Evolutionary conservation across 1,139 yeast genomes (phyloP).

Genomic region (Pichia sp.): DNA sequence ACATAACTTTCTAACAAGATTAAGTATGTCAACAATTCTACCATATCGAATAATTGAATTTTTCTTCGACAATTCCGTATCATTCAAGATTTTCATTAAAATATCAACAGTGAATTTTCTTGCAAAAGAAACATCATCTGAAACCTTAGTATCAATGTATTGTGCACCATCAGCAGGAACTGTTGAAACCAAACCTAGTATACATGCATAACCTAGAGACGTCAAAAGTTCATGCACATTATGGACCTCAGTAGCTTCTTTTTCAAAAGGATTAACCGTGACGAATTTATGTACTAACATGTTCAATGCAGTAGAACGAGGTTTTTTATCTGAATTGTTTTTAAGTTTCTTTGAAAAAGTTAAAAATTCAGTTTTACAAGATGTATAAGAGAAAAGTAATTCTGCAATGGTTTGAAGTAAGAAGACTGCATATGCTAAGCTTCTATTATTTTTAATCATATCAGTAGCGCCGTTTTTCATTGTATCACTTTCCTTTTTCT

Average conservation of each 20-base stretch:
- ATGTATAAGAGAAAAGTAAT: slow-evolving; percentile 69
- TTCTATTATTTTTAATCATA: slow-evolving; percentile 31
- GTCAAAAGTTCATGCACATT: slow-evolving; percentile 44
- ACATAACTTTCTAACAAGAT: slow-evolving; percentile 40
- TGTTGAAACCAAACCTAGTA: slow-evolving; percentile 59
- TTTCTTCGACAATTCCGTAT: slow-evolving; percentile 34
- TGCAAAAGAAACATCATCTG: slow-evolving; percentile 66
- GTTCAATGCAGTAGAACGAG: slow-evolving; percentile 72
- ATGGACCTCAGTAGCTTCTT: slow-evolving; percentile 30
- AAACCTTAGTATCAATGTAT: slow-evolving; percentile 37
- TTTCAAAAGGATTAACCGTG: slow-evolving; percentile 42
- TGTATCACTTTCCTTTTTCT: slow-evolving; percentile 17
- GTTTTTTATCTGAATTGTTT: slow-evolving; percentile 39
- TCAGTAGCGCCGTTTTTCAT: slow-evolving; percentile 19
- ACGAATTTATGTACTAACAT: slow-evolving; percentile 70
- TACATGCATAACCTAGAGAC: slow-evolving; percentile 44
- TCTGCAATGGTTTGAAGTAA: slow-evolving; percentile 66
- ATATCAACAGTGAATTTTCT: slow-evolving; percentile 71
- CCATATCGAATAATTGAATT: slow-evolving; percentile 42
- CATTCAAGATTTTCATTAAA: slow-evolving; percentile 56
- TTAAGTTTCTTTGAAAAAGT: slow-evolving; percentile 60
- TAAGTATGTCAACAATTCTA: slow-evolving; percentile 52
- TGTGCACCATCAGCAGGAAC: slow-evolving; percentile 32
- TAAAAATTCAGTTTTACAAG: slow-evolving; percentile 75
- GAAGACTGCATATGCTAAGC: slow-evolving; percentile 62